These are phyloP conservation scores for Neofusicoccum umdonicola DNA, from an alignment of 2,329 filamentous ascomycete species.

Conservation along the genomic window DNA sequence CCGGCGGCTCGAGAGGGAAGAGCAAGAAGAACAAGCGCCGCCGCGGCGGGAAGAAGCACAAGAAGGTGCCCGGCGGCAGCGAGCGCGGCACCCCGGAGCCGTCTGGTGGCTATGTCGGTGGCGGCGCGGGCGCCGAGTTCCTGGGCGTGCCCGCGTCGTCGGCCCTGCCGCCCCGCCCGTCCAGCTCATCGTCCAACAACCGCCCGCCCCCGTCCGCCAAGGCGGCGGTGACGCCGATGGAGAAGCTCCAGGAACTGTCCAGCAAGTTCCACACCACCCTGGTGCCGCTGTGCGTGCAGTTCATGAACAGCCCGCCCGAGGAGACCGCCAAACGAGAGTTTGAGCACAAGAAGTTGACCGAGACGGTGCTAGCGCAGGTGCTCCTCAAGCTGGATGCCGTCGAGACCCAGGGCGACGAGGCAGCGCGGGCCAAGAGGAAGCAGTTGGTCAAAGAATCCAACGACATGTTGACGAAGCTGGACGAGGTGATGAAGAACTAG, in stretches of 20 bases:
- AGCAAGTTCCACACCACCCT: conserved; percentile 63
- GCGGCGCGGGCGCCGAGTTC: conserved; percentile 35
- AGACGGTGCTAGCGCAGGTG: conserved; percentile 74
- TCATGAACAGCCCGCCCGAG: conserved; percentile 59
- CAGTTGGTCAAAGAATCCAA: conserved; percentile 72
- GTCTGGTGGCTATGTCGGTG: conserved; percentile 31
- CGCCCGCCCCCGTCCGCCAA: conserved; percentile 37
- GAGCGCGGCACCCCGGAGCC: conserved; percentile 4
- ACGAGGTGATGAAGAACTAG: conserved; percentile 40
- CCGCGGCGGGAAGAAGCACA: conserved; percentile 46
- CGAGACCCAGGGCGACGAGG: conserved; percentile 67
- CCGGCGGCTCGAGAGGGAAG: conserved; percentile 26
- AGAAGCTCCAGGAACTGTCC: conserved; percentile 66
- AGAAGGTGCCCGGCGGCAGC: conserved; percentile 40
- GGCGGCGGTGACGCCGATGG: conserved; percentile 44
- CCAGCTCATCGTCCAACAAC: conserved; percentile 39
- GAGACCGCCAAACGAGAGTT: conserved; percentile 68
- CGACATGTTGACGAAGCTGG: conserved; percentile 62
- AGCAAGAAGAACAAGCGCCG: conserved; percentile 41
- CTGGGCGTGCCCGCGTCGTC: conserved; percentile 33
- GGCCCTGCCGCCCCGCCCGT: conserved; percentile 34
- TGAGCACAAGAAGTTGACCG: conserved; percentile 71
- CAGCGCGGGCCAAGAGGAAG: conserved; percentile 65
- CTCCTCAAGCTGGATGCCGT: conserved; percentile 74
- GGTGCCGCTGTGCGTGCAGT: conserved; percentile 64